phyloP scores from a whole-genome alignment of 768 basidiomycete species.

The Aureoboletus auriporus region DNA sequence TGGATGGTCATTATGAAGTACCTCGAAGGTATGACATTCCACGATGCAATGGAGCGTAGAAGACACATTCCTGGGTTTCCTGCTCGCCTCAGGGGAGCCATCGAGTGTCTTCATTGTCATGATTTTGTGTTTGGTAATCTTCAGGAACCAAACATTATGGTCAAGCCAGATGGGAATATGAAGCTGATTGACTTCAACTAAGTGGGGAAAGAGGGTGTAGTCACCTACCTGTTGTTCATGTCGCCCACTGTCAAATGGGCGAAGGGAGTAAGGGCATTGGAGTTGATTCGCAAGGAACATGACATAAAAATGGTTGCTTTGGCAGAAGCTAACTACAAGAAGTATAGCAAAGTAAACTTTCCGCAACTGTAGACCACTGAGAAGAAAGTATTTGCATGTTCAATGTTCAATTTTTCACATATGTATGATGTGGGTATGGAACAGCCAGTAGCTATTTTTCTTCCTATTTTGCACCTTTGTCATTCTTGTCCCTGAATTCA shows the following conservation, averaged over 20 bases:
- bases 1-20: constrained; percentile 24
- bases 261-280: neutral
- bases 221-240: neutral
- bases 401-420: too few relatives aligned
- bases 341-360: too few relatives aligned
- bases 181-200: constrained; percentile 9
- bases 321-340: too few relatives aligned
- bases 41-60: neutral
- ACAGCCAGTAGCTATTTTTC: too few relatives aligned
- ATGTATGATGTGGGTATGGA: too few relatives aligned
- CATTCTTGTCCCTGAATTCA: too few relatives aligned
- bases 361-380: too few relatives aligned
- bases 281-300: constrained; percentile 5
- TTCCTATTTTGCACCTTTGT: too few relatives aligned
- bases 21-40: too few relatives aligned
- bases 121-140: constrained; percentile 38
- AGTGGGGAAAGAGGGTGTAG: constrained; percentile 1
- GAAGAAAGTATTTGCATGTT: too few relatives aligned
- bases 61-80: constrained; percentile 11
- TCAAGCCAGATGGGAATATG: constrained; percentile 5
- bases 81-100: too few relatives aligned
- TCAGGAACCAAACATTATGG: constrained; percentile 31
- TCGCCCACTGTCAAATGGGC: neutral
- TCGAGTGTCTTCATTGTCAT: constrained; percentile 24
- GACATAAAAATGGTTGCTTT: constrained; percentile 27